phyloP scores from a whole-genome alignment of 495 filamentous ascomycete genomes.

The Hypoxylon cercidicola region DNA sequence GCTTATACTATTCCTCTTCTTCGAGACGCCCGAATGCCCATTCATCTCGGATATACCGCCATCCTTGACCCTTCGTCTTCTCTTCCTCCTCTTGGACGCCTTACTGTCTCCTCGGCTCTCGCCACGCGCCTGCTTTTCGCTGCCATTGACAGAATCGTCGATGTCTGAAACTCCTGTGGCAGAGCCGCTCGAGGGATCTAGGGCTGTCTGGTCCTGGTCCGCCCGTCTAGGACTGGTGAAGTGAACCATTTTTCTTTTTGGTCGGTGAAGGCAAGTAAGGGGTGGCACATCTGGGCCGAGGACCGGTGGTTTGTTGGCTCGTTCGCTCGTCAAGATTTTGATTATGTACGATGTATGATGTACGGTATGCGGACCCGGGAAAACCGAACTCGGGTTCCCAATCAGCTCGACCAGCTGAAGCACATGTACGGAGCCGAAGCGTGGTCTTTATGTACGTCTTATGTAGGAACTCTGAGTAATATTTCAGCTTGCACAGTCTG shows the following conservation, averaged over 20 bases:
- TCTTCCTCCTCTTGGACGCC: constrained; percentile 43
- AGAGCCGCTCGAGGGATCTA: constrained; percentile 27
- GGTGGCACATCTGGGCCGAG: not conserved
- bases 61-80: constrained; percentile 38
- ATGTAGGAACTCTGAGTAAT: too few relatives aligned
- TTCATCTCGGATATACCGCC: constrained; percentile 44
- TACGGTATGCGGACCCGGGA: constrained; percentile 21
- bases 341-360: not conserved
- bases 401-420: constrained; percentile 12
- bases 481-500: not conserved
- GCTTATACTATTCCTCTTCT: constrained; percentile 64
- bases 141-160: constrained; percentile 38
- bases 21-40: constrained; percentile 41
- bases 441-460: too few relatives aligned
- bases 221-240: constrained; percentile 29
- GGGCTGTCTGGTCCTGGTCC: constrained; percentile 9
- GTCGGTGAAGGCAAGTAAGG: not conserved
- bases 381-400: constrained; percentile 16
- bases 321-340: not conserved
- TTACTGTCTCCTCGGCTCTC: constrained; percentile 27
- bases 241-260: constrained; percentile 42
- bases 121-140: constrained; percentile 23
- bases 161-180: constrained; percentile 33
- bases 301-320: constrained; percentile 2
- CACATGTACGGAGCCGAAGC: constrained; percentile 11